Evolutionary conservation across 352 stramenopile species (phyloP).

Genomic region (Phytophthora kernoviae): DNA sequence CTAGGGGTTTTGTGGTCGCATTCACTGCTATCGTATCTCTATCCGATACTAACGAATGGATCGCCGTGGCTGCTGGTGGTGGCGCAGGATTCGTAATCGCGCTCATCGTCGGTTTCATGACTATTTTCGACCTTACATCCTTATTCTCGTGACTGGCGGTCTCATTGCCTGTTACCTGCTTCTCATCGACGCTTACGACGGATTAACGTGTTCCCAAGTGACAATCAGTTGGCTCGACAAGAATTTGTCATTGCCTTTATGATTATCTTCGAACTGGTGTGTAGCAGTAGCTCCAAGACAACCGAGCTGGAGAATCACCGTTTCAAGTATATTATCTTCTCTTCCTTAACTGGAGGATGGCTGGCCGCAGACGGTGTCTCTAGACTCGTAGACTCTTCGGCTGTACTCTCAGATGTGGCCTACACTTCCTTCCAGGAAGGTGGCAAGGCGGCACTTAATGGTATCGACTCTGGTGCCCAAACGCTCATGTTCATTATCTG

Average conservation of each 20-base stretch:
- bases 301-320: conserved; percentile 87
- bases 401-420: conserved; percentile 65
- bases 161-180: conserved; percentile 79
- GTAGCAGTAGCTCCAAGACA: conserved; percentile 76
- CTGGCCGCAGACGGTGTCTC: conserved; percentile 76
- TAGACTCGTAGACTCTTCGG: conserved; percentile 61
- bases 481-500: conserved; percentile 85
- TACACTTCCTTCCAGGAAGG: conserved; percentile 73
- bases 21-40: conserved; percentile 74
- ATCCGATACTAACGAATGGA: conserved; percentile 74
- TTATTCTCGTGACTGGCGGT: conserved; percentile 69
- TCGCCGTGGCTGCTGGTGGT: conserved; percentile 62
- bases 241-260: conserved; percentile 90
- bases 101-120: conserved; percentile 79
- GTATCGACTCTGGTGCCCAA: conserved; percentile 61
- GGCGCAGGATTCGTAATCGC: conserved; percentile 70
- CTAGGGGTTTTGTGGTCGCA: conserved; percentile 69
- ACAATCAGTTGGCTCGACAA: conserved; percentile 83
- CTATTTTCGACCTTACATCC: conserved; percentile 65
- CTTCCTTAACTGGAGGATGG: conserved; percentile 74
- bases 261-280: conserved; percentile 89
- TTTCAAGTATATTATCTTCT: conserved; percentile 90
- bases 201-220: conserved; percentile 65
- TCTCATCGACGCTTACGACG: conserved; percentile 76
- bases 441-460: conserved; percentile 47